Conservation (phyloP, 2,329 filamentous ascomycete species). For the Neoscytalidium dimidiatum region DNA sequence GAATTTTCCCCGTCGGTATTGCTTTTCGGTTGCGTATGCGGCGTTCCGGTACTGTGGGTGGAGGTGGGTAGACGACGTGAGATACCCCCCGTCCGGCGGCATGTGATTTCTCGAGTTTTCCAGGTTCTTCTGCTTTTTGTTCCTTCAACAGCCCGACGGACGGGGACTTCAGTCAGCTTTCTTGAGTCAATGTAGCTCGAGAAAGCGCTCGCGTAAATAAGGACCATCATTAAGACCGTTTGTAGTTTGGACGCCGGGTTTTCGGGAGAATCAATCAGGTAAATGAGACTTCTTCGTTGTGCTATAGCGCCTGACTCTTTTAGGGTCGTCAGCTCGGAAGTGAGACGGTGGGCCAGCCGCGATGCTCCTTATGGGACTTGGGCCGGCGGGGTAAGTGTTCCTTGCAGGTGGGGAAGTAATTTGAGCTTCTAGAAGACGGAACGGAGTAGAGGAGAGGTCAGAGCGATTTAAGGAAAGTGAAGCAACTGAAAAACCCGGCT, state of each 20-base stretch:
- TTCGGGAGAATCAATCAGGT: neutral
- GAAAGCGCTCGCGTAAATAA: neutral
- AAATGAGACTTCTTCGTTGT: neutral
- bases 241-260: neutral
- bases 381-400: slow-evolving; percentile 2
- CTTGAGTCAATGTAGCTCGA: neutral
- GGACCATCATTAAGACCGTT: neutral
- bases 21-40: neutral
- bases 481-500: neutral
- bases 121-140: neutral
- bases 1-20: neutral
- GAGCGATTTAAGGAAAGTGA: neutral
- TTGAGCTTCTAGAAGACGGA: neutral
- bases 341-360: neutral
- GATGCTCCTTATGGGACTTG: neutral
- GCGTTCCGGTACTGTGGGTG: neutral
- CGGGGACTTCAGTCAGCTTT: neutral
- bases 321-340: neutral
- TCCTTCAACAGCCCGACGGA: neutral
- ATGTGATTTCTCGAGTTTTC: neutral
- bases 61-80: neutral
- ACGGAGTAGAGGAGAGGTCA: neutral
- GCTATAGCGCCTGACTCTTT: neutral
- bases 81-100: neutral
- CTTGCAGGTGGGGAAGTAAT: slow-evolving; percentile 11